Base-by-base conservation (phyloP, 331 rosid species). In the Saraca asoca region DNA sequence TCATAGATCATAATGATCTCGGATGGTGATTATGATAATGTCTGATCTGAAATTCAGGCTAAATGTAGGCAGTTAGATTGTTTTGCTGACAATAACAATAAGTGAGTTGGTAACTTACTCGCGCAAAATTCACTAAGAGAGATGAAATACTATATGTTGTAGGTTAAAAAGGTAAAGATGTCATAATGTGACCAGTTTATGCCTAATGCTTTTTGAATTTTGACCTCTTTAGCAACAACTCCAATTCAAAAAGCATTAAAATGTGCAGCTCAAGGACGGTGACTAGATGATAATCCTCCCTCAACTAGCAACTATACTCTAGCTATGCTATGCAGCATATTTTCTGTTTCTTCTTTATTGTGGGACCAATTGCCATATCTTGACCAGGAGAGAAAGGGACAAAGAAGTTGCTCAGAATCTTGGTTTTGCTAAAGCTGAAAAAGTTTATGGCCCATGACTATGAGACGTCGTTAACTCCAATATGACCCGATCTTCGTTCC, bases 301-400 rank as follows among this genome's bases (percentile, higher is more conserved):
- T 7, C 52, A 41, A 54, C 57, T 46, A 56, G 65, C 57, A 12
- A 44, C 10, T 55, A 24, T 24, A 24, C 31, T 24, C 1, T 24
- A 24, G 31, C 31, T 24, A 3, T 24, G 48, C 57, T 12, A 8
- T 12, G 24, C 66, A 44, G 58, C 73, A 56, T 57, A 12, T 15
- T 60, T 50, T 39, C 49, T 31, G 48, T 33, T 48, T 38, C 33
- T 49, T 18, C 17, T 19, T 38, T 29, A 10, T 39, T 33, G 3
- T 45, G 64, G 71, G 71, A 72, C 71, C 71, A n/a, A 13, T 72
- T 71, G 62, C 18, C 37, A 35, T 35, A 31, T 33, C 18, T 4
- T 18, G 17, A 12, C 65, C 41, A 39, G n/a, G 71, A 9, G 15
- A 13, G 38, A 42, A 17, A 37, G 16, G 41, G 12, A 10, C 34